phyloP scores from a whole-genome alignment of 2,329 filamentous ascomycete species.

The Alternaria sp. region DNA sequence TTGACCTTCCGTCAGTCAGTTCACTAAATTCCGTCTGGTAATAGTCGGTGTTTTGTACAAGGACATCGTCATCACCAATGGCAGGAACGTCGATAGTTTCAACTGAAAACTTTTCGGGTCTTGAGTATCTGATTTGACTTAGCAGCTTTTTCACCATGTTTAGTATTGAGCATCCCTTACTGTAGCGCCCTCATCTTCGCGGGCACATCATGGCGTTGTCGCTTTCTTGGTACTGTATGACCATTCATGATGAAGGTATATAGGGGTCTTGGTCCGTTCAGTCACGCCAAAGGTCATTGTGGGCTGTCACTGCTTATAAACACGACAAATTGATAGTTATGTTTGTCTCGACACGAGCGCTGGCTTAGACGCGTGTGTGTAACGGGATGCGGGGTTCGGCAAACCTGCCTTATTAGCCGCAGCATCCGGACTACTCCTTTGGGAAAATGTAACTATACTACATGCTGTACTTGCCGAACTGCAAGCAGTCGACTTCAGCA shows the following conservation, averaged over 20 bases:
- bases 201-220: conserved; percentile 20
- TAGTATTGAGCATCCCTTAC: conserved; percentile 13
- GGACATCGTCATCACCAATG: conserved; percentile 33
- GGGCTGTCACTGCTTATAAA: background rate
- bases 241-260: conserved; percentile 6
- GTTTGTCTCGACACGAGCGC: background rate
- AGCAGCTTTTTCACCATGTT: background rate
- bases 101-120: conserved; percentile 30
- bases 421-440: conserved; percentile 9
- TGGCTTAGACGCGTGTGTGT: conserved; percentile 19
- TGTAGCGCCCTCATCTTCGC: conserved; percentile 36
- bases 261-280: no score
- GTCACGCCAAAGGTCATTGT: background rate
- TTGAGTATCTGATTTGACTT: conserved; percentile 29
- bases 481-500: background rate
- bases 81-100: conserved; percentile 28
- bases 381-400: conserved; percentile 27
- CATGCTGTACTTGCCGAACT: background rate
- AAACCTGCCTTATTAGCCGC: conserved; percentile 16
- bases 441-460: background rate
- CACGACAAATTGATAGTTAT: background rate
- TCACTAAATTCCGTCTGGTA: background rate
- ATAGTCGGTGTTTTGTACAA: conserved; percentile 18
- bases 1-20: conserved; percentile 27
- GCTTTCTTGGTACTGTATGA: background rate